Evolutionary conservation across 108 stramenopile genomes (phyloP), one percentile per base, ranked within the genome.

Genomic region (Nitzschia sp.): DNA sequence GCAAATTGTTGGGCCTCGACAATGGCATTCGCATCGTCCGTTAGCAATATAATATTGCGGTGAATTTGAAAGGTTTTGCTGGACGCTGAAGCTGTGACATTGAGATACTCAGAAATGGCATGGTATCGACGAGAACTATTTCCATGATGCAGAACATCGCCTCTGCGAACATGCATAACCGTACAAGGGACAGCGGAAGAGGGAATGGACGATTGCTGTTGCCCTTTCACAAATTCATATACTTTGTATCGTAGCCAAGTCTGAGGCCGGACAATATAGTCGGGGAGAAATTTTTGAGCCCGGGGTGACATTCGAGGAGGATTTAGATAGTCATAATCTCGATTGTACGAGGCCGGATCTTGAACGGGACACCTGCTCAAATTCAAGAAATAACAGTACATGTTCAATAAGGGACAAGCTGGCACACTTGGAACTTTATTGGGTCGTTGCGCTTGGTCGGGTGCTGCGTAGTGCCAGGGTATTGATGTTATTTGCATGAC

Each of bases 1-100:
- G 13, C 4, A 45, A 32, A 61, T 36, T 61, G 48, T 22, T 50
- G 23, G 2, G 69, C 79, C 71, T 80, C 79, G 22, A 26, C 63
- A 52, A 80, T 80, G 52, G 79, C 74, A 66, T 80, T 80, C 29
- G 45, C 62, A 67, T 80, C 79, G 45, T 80, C 79, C 19, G 79
- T 75, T 16, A 75, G 52, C 26, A 80, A 33, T 3, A 80, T 53
- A 58, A 75, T 58, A 17, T 66, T 32, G 15, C 5, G 48, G 19
- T 50, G 48, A 5, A 50, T 16, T 21, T 50, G 48, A 50, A 22
- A 22, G 21, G 13, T 4, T n/a, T 4, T 4, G 16, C 16, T n/a
- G 38, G 38, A 6, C 6, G 13, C 17, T 6, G 32, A 29, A 50
- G 35, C 31, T n/a, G 28, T 41, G 15, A 27, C 48, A 2, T 70